Conservation (phyloP, 1,284 basidiomycete species). For the Bjerkandera adusta region DNA sequence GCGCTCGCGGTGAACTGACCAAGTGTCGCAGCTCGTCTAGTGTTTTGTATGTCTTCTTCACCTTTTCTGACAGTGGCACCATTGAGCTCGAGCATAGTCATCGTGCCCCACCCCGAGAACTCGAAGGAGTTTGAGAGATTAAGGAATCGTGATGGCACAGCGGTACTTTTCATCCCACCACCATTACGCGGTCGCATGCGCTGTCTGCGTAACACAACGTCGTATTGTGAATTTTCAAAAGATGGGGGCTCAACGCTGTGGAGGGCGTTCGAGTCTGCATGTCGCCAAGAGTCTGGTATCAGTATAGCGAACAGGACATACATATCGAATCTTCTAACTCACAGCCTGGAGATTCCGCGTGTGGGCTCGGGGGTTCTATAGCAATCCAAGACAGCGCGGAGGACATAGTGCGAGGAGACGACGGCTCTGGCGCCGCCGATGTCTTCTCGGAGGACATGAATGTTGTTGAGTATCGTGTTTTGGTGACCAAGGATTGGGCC, state of each 20-base stretch:
- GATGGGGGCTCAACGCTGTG: slow-evolving; percentile 34
- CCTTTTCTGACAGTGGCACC: slow-evolving; percentile 33
- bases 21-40: slow-evolving; percentile 37
- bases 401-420: too few species aligned
- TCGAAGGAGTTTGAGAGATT: slow-evolving; percentile 65
- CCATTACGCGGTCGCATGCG: slow-evolving; percentile 43
- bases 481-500: too few species aligned
- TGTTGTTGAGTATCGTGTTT: too few species aligned
- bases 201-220: slow-evolving; percentile 58
- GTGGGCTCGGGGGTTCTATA: too few species aligned
- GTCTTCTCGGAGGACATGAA: too few species aligned
- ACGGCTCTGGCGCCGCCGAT: too few species aligned
- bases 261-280: neutral
- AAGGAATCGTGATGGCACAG: slow-evolving; percentile 55
- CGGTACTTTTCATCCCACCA: slow-evolving; percentile 43
- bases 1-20: slow-evolving; percentile 60
- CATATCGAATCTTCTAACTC: neutral
- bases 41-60: slow-evolving; percentile 32
- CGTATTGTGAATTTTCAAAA: slow-evolving; percentile 47
- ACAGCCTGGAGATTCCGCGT: too few species aligned
- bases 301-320: too few species aligned
- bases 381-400: too few species aligned
- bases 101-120: slow-evolving; percentile 66
- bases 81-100: slow-evolving; percentile 42
- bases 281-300: too few species aligned